Evolutionary conservation across 2,329 filamentous ascomycete species (phyloP).

Genomic region (Diaporthe citriasiana): DNA sequence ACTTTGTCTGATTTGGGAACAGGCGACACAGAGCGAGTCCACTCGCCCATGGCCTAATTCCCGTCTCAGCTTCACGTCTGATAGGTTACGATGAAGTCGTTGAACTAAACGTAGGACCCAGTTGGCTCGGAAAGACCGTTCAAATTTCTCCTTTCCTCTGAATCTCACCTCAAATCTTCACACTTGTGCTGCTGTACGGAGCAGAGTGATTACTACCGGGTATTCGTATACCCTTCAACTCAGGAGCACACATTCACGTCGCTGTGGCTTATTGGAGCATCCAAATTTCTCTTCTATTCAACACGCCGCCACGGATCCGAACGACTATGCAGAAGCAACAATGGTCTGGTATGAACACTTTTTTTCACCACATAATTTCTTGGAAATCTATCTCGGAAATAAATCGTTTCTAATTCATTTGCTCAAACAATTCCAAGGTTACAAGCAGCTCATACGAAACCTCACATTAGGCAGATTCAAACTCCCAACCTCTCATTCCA

Average conservation of each 20-base stretch:
- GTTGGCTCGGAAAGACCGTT: not conserved
- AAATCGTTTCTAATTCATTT: not conserved
- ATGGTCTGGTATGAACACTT: not conserved
- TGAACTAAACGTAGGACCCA: not conserved
- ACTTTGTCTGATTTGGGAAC: conserved; percentile 23
- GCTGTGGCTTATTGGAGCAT: not conserved
- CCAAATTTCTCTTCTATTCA: no score
- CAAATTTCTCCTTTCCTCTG: not conserved
- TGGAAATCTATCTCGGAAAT: no score
- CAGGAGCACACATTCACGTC: not conserved
- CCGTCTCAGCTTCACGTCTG: conserved; percentile 19
- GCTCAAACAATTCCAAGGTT: not conserved
- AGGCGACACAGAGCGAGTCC: not conserved
- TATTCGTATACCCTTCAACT: not conserved
- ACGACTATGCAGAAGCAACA: not conserved
- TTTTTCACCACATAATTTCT: not conserved
- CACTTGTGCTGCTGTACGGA: no score
- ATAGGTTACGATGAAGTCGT: not conserved
- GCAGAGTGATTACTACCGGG: not conserved
- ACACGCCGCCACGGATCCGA: not conserved
- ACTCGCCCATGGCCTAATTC: not conserved
- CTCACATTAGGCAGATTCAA: not conserved
- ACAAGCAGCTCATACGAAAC: not conserved
- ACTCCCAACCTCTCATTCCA: fast-evolving
- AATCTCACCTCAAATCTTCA: not conserved